phyloP scores from a whole-genome alignment of 495 filamentous ascomycete genomes.

The Aspergillus cristatus region DNA sequence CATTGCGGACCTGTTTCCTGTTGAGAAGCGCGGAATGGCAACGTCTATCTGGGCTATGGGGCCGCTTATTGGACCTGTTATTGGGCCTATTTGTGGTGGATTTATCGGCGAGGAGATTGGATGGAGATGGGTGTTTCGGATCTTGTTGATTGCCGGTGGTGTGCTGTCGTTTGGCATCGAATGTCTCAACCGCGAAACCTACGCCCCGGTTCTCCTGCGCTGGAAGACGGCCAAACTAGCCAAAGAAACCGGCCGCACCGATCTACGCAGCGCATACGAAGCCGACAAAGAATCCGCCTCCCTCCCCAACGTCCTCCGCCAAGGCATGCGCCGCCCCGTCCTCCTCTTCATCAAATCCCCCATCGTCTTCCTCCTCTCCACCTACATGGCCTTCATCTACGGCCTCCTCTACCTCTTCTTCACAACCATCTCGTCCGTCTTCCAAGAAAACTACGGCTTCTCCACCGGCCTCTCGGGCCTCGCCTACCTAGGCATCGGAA shows the following conservation, averaged over 20 bases:
- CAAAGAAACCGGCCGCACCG: conserved; percentile 28
- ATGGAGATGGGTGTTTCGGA: conserved; percentile 57
- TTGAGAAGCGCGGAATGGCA: conserved; percentile 49
- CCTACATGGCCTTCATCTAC: conserved; percentile 56
- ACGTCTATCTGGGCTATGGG: conserved; percentile 47
- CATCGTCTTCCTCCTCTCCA: conserved; percentile 41
- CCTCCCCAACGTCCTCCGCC: conserved; percentile 23
- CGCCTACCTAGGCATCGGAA: conserved; percentile 50
- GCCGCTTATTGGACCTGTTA: conserved; percentile 40
- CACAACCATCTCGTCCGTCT: conserved; percentile 58
- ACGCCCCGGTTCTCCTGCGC: conserved; percentile 38
- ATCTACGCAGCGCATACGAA: conserved; percentile 36
- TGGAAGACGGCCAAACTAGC: conserved; percentile 37
- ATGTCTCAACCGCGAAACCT: conserved; percentile 44
- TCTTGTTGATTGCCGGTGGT: conserved; percentile 42
- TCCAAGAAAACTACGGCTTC: conserved; percentile 47
- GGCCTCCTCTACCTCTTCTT: conserved; percentile 60
- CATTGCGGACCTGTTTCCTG: conserved; percentile 50
- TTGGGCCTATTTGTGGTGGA: conserved; percentile 45
- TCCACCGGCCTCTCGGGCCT: conserved; percentile 47
- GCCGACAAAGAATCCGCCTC: conserved; percentile 5
- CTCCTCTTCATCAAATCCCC: conserved; percentile 37
- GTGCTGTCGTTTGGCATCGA: conserved; percentile 31
- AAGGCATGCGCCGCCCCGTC: conserved; percentile 37
- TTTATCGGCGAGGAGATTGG: conserved; percentile 44